Conservation (phyloP, 192 early-diverging fungal genomes). For the Backusella parvicylindrica region DNA sequence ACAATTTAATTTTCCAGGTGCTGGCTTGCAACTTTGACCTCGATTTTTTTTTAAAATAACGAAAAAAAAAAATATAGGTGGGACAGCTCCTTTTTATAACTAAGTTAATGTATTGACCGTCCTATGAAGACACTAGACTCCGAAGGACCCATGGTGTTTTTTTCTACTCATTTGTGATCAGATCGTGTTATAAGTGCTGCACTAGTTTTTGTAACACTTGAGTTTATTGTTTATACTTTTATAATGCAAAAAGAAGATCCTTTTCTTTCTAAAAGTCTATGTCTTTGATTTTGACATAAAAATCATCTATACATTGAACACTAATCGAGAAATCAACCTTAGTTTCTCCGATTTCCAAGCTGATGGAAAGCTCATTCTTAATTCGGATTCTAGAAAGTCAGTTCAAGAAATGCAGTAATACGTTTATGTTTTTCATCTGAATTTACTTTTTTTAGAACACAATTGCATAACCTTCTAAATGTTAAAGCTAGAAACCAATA, state of each 20-base stretch:
- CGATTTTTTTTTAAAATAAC: not conserved
- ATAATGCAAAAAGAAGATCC: not conserved
- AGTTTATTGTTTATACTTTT: not conserved
- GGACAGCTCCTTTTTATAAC: conserved; percentile 3
- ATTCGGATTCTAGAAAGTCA: conserved; percentile 1
- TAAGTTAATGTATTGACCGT: not conserved
- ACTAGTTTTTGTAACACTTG: not conserved
- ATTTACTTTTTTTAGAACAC: not conserved
- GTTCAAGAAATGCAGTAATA: not conserved
- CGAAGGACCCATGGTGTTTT: not conserved
- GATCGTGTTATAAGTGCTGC: not conserved
- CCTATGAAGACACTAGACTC: not conserved
- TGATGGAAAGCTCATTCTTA: not conserved
- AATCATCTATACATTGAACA: not conserved
- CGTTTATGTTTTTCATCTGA: not conserved
- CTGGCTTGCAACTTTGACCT: conserved; percentile 3
- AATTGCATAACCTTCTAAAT: not conserved
- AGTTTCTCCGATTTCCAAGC: not conserved
- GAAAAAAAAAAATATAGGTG: not conserved
- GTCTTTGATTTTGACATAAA: not conserved
- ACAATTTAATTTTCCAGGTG: not conserved
- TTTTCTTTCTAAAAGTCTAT: not conserved
- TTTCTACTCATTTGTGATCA: not conserved
- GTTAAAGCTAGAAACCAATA: not conserved
- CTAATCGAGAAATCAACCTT: not conserved